phyloP scores from a whole-genome alignment of 2,329 filamentous ascomycete species.

The Sphaerulina musiva region DNA sequence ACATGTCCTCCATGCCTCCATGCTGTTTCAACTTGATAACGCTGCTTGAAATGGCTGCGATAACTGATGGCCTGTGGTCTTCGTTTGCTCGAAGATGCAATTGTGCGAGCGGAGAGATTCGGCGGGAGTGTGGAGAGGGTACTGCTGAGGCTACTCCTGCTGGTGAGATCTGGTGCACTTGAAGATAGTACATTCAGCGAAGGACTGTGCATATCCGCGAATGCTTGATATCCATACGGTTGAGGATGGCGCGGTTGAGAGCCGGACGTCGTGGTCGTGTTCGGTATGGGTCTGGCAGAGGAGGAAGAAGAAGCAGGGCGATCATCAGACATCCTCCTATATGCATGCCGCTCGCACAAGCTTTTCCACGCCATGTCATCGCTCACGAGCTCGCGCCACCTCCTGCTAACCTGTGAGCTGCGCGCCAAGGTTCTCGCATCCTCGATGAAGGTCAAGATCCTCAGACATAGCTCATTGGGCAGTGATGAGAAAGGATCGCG shows the following conservation, averaged over 20 bases:
- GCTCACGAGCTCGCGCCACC: constrained; percentile 87
- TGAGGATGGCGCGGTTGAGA: constrained; percentile 22
- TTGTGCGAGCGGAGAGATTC: constrained; percentile 24
- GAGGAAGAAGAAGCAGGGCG: constrained; percentile 12
- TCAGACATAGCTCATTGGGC: constrained; percentile 83
- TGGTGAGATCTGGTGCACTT: constrained; percentile 43
- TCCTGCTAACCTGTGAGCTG: constrained; percentile 89
- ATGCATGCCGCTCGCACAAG: constrained; percentile 91
- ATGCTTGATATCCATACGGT: constrained; percentile 26
- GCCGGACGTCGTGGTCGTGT: constrained; percentile 8
- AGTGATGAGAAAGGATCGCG: constrained; percentile 92
- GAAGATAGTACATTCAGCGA: constrained; percentile 39
- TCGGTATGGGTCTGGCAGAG: constrained; percentile 19
- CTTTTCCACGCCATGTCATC: constrained; percentile 99
- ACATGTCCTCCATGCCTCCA: constrained; percentile 89
- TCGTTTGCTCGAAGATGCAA: constrained; percentile 34
- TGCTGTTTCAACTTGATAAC: constrained; percentile 92
- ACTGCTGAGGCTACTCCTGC: constrained; percentile 22
- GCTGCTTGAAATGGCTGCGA: constrained; percentile 94
- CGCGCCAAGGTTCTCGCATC: constrained; percentile 89
- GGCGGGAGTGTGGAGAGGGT: constrained; percentile 22
- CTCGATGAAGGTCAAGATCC: constrained; percentile 95
- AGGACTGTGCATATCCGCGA: constrained; percentile 23
- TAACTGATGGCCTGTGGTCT: constrained; percentile 71
- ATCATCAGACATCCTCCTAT: constrained; percentile 53